phyloP scores from a whole-genome alignment of 306 rosid species.

The Cucurbita ficifolia region DNA sequence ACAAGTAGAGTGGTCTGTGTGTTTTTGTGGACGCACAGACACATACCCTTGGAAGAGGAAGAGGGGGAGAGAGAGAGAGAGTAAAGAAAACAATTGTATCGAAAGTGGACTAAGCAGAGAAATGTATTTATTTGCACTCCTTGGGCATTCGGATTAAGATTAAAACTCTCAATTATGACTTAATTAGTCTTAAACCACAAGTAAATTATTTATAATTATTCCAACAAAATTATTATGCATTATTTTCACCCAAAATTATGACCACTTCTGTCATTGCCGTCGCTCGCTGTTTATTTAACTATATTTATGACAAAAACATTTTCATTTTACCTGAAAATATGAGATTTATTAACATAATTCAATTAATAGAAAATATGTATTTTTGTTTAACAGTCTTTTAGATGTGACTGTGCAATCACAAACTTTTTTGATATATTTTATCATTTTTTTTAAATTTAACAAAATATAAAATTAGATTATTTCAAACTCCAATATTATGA shows the following conservation, averaged over 20 bases:
- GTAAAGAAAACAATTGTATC: background rate
- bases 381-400: too few species aligned
- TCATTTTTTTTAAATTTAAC: too few species aligned
- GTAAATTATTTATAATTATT: background rate
- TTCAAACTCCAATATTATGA: too few species aligned
- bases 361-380: too few species aligned
- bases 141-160: background rate
- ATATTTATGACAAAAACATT: background rate
- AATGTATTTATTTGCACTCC: background rate
- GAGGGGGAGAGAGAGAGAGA: background rate
- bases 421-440: too few species aligned
- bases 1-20: constrained; percentile 2
- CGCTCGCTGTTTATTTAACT: background rate
- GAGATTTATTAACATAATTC: too few species aligned
- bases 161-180: background rate
- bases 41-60: too few species aligned
- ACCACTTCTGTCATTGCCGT: background rate
- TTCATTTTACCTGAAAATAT: background rate
- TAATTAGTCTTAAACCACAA: background rate
- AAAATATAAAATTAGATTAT: too few species aligned
- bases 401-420: too few species aligned
- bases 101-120: background rate
- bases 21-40: too few species aligned
- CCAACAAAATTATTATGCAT: too few species aligned
- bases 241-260: background rate